Conservation (phyloP, 1,139 yeast species). For the Yamadazyma siamensis region DNA sequence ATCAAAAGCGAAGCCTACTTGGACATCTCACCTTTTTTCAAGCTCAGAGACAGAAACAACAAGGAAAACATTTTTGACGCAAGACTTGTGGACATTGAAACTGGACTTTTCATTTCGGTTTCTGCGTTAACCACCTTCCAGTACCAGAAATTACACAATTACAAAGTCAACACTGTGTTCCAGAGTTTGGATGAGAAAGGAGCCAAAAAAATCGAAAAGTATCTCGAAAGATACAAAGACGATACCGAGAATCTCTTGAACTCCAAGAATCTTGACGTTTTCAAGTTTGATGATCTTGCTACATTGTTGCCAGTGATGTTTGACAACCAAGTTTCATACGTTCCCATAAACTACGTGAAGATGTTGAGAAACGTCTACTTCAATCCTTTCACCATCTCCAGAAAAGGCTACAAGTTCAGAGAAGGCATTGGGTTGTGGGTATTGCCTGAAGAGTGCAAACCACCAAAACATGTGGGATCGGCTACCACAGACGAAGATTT, state of each 20-base stretch:
- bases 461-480: conserved; percentile 6
- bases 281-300: conserved; percentile 9
- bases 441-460: conserved; percentile 8
- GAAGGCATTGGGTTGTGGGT: conserved; percentile 12
- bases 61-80: conserved; percentile 71
- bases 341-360: conserved; percentile 28
- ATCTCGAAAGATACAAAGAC: conserved; percentile 10
- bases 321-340: conserved; percentile 19
- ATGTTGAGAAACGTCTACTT: conserved; percentile 28
- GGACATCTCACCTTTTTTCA: conserved; percentile 37
- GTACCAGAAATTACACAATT: conserved; percentile 12
- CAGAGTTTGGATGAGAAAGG: conserved; percentile 14
- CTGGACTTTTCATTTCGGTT: conserved; percentile 72
- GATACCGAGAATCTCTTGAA: conserved; percentile 9
- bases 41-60: conserved; percentile 32
- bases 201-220: conserved; percentile 7
- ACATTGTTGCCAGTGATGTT: conserved; percentile 13
- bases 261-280: conserved; percentile 12
- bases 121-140: conserved; percentile 41
- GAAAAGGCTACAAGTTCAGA: conserved; percentile 8
- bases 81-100: conserved; percentile 69
- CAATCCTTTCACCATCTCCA: conserved; percentile 11
- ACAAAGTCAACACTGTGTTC: conserved; percentile 11
- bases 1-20: conserved; percentile 33
- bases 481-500: conserved; percentile 10